Conservation (phyloP, 2,329 filamentous ascomycete species). For the Cytospora chrysosperma region DNA sequence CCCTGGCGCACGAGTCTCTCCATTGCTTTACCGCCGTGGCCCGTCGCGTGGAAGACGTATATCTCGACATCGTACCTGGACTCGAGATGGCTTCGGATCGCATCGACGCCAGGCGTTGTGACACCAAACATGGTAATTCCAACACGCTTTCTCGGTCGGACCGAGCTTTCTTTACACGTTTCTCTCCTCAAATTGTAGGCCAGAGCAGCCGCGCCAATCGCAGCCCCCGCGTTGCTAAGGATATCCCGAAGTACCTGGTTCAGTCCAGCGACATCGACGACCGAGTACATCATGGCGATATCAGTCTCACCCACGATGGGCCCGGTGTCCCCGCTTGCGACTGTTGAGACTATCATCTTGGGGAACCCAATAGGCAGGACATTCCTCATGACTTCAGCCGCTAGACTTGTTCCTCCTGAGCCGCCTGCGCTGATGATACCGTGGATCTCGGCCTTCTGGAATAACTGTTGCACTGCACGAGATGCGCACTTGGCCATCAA, state of each 20-base stretch:
- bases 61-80: constrained; percentile 49
- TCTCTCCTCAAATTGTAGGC: constrained; percentile 37
- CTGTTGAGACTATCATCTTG: constrained; percentile 68
- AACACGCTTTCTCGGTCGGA: constrained; percentile 43
- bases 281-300: constrained; percentile 68
- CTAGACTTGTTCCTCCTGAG: constrained; percentile 35
- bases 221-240: constrained; percentile 61
- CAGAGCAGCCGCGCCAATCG: constrained; percentile 57
- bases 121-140: constrained; percentile 75
- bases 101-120: constrained; percentile 64
- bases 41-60: constrained; percentile 65
- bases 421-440: constrained; percentile 62
- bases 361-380: constrained; percentile 64
- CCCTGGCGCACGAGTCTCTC: constrained; percentile 59
- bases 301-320: constrained; percentile 67
- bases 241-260: constrained; percentile 59
- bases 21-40: constrained; percentile 67
- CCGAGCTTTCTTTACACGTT: not conserved
- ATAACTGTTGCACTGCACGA: constrained; percentile 40
- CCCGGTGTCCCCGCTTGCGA: constrained; percentile 65
- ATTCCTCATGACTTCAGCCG: constrained; percentile 57
- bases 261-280: constrained; percentile 67
- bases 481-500: constrained; percentile 52
- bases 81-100: constrained; percentile 51
- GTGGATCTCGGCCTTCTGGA: constrained; percentile 42